Evolutionary conservation across 352 stramenopile species (phyloP), one percentile per base, ranked within the genome.

Genomic region (Hyphochytrium catenoides): DNA sequence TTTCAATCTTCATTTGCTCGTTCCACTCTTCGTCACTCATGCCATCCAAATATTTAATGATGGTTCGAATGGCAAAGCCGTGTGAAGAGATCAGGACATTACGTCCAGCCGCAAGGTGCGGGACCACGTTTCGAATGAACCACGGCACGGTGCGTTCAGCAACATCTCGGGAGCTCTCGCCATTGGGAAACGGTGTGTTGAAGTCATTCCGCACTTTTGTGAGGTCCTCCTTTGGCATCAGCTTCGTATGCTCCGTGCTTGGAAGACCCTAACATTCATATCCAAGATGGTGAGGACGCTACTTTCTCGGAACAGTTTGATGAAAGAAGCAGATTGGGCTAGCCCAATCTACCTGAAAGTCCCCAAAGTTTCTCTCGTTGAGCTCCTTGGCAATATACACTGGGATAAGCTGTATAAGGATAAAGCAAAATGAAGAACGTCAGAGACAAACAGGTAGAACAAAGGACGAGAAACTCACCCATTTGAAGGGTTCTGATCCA

Each of bases 311-410:
- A 5, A 81, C 67, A 27, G 64, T 64, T 46, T 11, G 16, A 33
- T 9, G 29, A 5, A 20, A 26, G 12, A 5, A 21, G 4, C 19
- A 21, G 28, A 23, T 8, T 8, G 2, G 8, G 18, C 4, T 4
- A 8, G 32, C n/a, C 15, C 16, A 31, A 8, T 68, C n/a, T n/a
- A n/a, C n/a, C n/a, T n/a, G 67, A 2, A 81, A 38, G 35, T 76
- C 64, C 0, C 67, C 67, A 51, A 81, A 81, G 52, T 81, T 77
- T 31, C 67, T 57, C 40, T 81, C 67, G 29, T 81, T 81, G 8
- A 81, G 49, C 16, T 63, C 63, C 3, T 63, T 58, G 1, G 67
- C 70, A 14, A 81, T 60, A 45, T 77, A 81, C 36, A 81, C 64
- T 0, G 67, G 67, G 21, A 66, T 59, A 36, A 45, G 17, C 36